These are phyloP conservation scores for Periglandula ipomoeae DNA, from an alignment of 2,329 filamentous ascomycete species.

Conservation along the genomic window DNA sequence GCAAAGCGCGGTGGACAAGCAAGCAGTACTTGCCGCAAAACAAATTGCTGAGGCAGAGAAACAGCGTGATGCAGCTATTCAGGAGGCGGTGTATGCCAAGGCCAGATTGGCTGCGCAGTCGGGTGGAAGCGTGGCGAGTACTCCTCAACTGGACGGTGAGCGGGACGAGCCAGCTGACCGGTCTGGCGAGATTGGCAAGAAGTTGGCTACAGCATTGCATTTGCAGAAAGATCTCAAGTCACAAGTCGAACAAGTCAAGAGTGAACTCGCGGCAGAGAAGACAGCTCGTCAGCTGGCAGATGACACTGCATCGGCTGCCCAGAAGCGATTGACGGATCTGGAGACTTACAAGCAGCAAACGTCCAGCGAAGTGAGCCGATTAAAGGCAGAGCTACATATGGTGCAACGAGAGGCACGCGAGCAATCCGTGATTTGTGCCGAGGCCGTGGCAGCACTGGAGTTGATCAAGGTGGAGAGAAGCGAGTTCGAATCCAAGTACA, in stretches of 20 bases:
- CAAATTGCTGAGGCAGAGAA: constrained; percentile 90
- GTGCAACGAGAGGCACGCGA: constrained; percentile 71
- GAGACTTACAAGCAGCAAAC: constrained; percentile 78
- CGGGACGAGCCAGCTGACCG: constrained; percentile 47
- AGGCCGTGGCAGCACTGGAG: constrained; percentile 65
- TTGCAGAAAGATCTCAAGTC: constrained; percentile 72
- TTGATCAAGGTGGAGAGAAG: constrained; percentile 80
- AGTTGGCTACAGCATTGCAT: constrained; percentile 72
- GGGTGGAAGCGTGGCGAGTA: constrained; percentile 53
- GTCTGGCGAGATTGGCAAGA: constrained; percentile 65
- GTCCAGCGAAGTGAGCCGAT: constrained; percentile 72
- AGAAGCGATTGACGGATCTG: constrained; percentile 74
- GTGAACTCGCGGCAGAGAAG: constrained; percentile 73
- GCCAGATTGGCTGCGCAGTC: constrained; percentile 77
- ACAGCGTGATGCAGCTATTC: constrained; percentile 88
- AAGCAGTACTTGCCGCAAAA: constrained; percentile 75
- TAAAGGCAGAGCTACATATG: constrained; percentile 78
- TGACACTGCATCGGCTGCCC: constrained; percentile 73
- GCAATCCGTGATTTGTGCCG: constrained; percentile 66
- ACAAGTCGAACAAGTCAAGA: constrained; percentile 58
- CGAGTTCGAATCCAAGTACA: constrained; percentile 60
- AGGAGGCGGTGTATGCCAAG: constrained; percentile 90
- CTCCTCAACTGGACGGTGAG: constrained; percentile 49
- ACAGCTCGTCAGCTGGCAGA: constrained; percentile 77
- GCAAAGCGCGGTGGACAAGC: constrained; percentile 80